A percentile compares a stretch with the other conserved stretches of the same genome.
Conservation (phyloP, 2,329 filamentous ascomycete species). For the Grosmannia clavigera region DNA sequence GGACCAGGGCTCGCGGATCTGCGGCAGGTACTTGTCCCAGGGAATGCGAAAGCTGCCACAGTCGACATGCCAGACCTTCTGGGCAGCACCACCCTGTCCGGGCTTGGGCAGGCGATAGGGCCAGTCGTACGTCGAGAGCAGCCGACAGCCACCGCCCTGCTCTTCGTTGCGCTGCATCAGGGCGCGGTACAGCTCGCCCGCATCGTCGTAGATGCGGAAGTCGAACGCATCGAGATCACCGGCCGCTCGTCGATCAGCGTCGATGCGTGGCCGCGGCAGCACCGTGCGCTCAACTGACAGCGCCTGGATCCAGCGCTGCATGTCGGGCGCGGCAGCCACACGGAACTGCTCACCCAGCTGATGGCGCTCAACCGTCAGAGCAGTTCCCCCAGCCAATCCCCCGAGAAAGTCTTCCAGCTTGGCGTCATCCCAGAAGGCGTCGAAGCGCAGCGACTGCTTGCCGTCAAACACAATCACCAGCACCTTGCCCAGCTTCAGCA, state of each 20-base stretch:
- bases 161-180: constrained; percentile 5
- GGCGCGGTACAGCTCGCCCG: constrained; percentile 2
- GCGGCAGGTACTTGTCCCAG: constrained; percentile 6
- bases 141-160: constrained; percentile 2
- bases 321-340: constrained; percentile 1
- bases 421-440: constrained; percentile 3
- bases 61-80: constrained; percentile 5
- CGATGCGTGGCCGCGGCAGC: not conserved
- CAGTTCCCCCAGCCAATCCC: not conserved
- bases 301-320: constrained; percentile 6
- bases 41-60: constrained; percentile 5
- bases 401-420: not conserved
- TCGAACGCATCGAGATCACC: constrained; percentile 3
- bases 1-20: constrained; percentile 4
- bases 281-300: constrained; percentile 5
- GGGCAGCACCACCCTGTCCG: not conserved
- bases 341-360: constrained; percentile 2
- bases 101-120: constrained; percentile 5
- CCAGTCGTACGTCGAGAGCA: constrained; percentile 7
- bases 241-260: not conserved
- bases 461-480: constrained; percentile 5
- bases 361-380: not conserved
- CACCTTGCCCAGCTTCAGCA: constrained; percentile 3
- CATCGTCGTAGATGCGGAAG: constrained; percentile 5
- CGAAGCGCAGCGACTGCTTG: constrained; percentile 7